Conservation (phyloP, 108 stramenopile species). For the Cyclotella choctawhatcheeana region DNA sequence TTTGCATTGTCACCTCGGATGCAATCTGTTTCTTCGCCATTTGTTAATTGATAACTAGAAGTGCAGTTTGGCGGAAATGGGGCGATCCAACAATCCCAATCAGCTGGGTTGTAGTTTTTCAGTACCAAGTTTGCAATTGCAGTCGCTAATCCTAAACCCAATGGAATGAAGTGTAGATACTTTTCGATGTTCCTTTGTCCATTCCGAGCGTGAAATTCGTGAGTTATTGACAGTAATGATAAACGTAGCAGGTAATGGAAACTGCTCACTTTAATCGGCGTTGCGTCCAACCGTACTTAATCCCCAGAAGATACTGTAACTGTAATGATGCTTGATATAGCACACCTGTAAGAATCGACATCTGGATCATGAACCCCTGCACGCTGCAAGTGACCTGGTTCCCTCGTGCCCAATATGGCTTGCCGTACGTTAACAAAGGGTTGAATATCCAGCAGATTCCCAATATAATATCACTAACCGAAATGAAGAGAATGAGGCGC, state of each 20-base stretch:
- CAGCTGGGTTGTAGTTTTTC: slow-evolving; percentile 28
- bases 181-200: too few relatives aligned
- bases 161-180: slow-evolving; percentile 14
- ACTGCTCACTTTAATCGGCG: too few relatives aligned
- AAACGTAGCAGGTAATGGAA: too few relatives aligned
- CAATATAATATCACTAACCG: slow-evolving; percentile 4
- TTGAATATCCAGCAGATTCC: background rate
- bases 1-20: slow-evolving; percentile 33
- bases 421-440: background rate
- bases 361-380: background rate
- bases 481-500: slow-evolving; percentile 15
- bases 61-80: slow-evolving; percentile 21
- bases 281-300: too few relatives aligned
- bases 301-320: slow-evolving; percentile 4
- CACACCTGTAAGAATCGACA: background rate
- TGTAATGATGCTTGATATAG: background rate
- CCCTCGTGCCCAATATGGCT: background rate
- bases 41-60: slow-evolving; percentile 23
- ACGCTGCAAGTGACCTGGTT: background rate
- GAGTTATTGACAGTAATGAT: too few relatives aligned
- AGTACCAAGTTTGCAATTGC: slow-evolving; percentile 24
- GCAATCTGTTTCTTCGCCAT: slow-evolving; percentile 26
- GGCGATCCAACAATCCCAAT: slow-evolving; percentile 46
- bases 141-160: slow-evolving; percentile 6
- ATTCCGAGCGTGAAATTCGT: too few relatives aligned